Evolutionary conservation across 805 yeast genomes (phyloP).

Genomic region (Yamadazyma sp.): DNA sequence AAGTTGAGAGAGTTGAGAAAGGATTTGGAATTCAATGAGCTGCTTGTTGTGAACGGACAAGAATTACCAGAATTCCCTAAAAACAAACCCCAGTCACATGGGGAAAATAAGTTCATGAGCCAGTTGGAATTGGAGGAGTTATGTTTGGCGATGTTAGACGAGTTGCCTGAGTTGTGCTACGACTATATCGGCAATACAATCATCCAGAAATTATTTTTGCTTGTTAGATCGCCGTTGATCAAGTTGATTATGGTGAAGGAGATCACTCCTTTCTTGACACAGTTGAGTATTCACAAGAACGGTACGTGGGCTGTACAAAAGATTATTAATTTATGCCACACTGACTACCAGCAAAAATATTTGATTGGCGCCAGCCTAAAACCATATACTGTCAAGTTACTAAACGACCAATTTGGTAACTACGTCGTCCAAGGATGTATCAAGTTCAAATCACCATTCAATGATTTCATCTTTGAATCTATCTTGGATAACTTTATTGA

Average conservation of each 20-base stretch:
- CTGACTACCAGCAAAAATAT: conserved; percentile 53
- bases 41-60: conserved; percentile 10
- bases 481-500: conserved; percentile 74
- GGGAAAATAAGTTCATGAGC: conserved; percentile 25
- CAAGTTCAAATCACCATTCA: conserved; percentile 85
- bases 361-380: conserved; percentile 68
- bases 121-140: conserved; percentile 74
- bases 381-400: conserved; percentile 80
- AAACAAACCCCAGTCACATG: conserved; percentile 10
- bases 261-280: conserved; percentile 78
- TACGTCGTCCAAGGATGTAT: conserved; percentile 94
- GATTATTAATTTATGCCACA: conserved; percentile 64
- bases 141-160: conserved; percentile 80
- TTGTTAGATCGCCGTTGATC: conserved; percentile 60
- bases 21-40: conserved; percentile 38
- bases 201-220: conserved; percentile 84
- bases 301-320: conserved; percentile 99
- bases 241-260: conserved; percentile 79
- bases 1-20: conserved; percentile 85
- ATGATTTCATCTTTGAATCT: conserved; percentile 84
- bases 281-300: conserved; percentile 92
- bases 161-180: conserved; percentile 84
- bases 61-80: conserved; percentile 1
- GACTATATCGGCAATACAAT: conserved; percentile 96
- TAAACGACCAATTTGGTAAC: conserved; percentile 95